Evolutionary conservation across 352 stramenopile genomes (phyloP).

Genomic region (Phytophthora pisi): DNA sequence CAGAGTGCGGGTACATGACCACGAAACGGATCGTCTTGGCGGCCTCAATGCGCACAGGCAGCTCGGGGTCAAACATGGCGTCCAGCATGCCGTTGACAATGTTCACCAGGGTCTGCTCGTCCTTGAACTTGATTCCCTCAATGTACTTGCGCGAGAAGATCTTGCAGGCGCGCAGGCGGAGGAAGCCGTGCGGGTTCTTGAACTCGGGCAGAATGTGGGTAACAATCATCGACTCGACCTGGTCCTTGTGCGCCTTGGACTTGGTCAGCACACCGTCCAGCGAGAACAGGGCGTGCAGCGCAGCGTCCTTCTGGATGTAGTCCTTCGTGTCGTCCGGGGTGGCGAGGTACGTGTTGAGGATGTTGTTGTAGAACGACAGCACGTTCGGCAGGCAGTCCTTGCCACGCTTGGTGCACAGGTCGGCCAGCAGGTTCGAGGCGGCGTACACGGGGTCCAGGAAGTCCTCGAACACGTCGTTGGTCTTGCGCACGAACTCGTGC

Average conservation of each 20-base stretch:
- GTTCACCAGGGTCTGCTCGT: constrained; percentile 86
- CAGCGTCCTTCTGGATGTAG: constrained; percentile 97
- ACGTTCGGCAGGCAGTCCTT: constrained; percentile 95
- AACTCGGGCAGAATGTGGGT: constrained; percentile 97
- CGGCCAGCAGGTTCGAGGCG: constrained; percentile 93
- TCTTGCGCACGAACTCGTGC: constrained; percentile 97
- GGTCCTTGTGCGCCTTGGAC: constrained; percentile 93
- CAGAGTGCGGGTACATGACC: constrained; percentile 86
- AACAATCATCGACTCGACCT: constrained; percentile 94
- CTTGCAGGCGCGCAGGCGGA: constrained; percentile 95
- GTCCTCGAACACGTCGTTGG: constrained; percentile 97
- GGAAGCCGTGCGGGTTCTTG: constrained; percentile 93
- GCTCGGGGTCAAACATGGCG: constrained; percentile 92
- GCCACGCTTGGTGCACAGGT: constrained; percentile 94
- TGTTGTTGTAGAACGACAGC: constrained; percentile 92
- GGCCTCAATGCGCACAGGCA: constrained; percentile 98
- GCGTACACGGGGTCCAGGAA: constrained; percentile 96
- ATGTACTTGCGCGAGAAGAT: constrained; percentile 96
- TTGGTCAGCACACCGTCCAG: constrained; percentile 92
- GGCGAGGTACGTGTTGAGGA: constrained; percentile 90
- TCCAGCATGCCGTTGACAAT: constrained; percentile 87
- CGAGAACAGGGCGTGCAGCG: constrained; percentile 93
- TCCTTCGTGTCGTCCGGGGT: constrained; percentile 81
- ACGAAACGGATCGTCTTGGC: constrained; percentile 90
- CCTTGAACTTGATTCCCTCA: constrained; percentile 90